These are phyloP conservation scores for Eremothecium cymbalariae DNA, from an alignment of 1,139 yeast species.

Conservation along the genomic window DNA sequence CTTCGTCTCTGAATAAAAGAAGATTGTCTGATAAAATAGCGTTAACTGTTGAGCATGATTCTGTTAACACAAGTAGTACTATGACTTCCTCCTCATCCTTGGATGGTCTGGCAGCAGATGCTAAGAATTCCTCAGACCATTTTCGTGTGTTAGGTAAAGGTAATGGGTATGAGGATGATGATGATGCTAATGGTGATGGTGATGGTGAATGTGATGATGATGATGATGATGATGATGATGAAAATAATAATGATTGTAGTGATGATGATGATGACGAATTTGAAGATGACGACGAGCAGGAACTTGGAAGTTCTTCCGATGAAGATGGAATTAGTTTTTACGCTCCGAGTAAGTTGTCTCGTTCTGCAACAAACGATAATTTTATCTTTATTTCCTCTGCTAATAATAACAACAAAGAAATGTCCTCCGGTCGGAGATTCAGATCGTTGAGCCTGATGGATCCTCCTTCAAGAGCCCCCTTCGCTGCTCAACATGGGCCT, in stretches of 20 bases:
- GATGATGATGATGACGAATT: conserved; percentile 19
- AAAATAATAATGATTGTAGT: conserved; percentile 13
- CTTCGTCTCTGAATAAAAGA: conserved; percentile 22
- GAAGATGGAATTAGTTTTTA: conserved; percentile 30
- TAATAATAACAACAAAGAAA: conserved; percentile 10
- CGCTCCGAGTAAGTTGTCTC: conserved; percentile 28
- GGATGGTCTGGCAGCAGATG: background rate
- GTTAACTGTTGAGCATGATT: background rate
- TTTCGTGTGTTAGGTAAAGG: background rate
- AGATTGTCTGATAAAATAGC: conserved; percentile 12
- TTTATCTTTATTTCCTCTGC: conserved; percentile 20
- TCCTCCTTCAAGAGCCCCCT: conserved; percentile 22
- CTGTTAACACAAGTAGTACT: background rate
- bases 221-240: conserved; percentile 12
- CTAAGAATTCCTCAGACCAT: background rate
- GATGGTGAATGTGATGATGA: conserved; percentile 10
- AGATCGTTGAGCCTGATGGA: conserved; percentile 32
- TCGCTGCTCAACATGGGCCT: conserved; percentile 9
- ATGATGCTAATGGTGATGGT: conserved; percentile 9
- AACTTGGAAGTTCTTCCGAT: conserved; percentile 19
- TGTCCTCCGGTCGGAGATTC: conserved; percentile 20
- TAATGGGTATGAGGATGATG: conserved; percentile 1
- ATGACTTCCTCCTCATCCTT: background rate
- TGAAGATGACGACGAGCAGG: conserved; percentile 21
- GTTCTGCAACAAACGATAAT: background rate